A percentile compares a stretch with the other conserved stretches of the same genome.
Conservation (phyloP, 805 yeast genomes). For the Pichia occidentalis region DNA sequence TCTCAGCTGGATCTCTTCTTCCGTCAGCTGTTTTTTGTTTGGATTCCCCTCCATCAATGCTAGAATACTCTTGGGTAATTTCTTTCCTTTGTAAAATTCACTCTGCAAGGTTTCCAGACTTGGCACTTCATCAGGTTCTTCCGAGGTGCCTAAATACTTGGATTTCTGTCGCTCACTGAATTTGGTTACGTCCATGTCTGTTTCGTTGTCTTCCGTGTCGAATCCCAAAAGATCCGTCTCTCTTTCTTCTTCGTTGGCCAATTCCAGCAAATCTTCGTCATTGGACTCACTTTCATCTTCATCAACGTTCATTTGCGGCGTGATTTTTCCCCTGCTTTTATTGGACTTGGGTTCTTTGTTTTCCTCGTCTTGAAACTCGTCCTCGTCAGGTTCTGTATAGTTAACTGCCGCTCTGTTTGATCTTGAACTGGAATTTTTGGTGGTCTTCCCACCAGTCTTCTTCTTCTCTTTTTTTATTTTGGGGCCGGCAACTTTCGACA, state of each 20-base stretch:
- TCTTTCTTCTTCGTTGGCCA: slow-evolving; percentile 15
- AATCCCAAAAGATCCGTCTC: slow-evolving; percentile 8
- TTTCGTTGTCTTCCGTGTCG: slow-evolving; percentile 6
- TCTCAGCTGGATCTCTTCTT: slow-evolving; percentile 74
- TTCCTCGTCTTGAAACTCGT: slow-evolving; percentile 14
- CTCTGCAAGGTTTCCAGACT: slow-evolving; percentile 3
- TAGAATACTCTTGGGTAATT: slow-evolving; percentile 26
- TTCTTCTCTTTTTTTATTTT: neutral
- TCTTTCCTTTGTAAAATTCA: slow-evolving; percentile 8
- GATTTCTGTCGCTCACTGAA: slow-evolving; percentile 55
- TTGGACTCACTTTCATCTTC: slow-evolving; percentile 7
- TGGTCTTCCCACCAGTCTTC: neutral
- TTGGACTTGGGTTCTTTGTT: slow-evolving; percentile 6
- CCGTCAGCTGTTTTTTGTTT: slow-evolving; percentile 58
- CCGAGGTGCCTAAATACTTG: slow-evolving; percentile 31
- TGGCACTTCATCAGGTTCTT: slow-evolving; percentile 17
- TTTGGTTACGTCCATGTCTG: slow-evolving; percentile 15
- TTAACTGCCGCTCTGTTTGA: slow-evolving; percentile 1
- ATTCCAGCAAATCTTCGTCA: slow-evolving; percentile 12
- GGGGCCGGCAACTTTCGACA: neutral
- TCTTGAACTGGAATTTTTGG: neutral
- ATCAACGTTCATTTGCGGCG: slow-evolving; percentile 12
- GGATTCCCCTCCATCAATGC: slow-evolving; percentile 35
- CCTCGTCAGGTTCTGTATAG: slow-evolving; percentile 9
- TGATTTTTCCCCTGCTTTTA: slow-evolving; percentile 1